Conservation (phyloP, 148 eudicot genomes). For the Dysphania ambrosioides region DNA sequence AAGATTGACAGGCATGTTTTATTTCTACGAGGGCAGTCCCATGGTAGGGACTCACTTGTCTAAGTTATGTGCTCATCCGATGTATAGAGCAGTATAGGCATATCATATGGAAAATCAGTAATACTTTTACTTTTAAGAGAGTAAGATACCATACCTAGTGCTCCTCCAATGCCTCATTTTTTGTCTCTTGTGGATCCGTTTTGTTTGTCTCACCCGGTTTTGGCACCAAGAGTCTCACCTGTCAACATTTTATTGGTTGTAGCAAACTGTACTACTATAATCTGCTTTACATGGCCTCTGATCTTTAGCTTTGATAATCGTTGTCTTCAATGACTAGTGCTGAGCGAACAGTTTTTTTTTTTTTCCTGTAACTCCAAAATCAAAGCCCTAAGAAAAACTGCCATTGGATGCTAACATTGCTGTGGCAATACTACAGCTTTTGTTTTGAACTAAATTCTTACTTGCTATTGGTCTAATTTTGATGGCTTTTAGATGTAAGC, state of each 20-base stretch:
- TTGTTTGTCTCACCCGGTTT: constrained; percentile 1
- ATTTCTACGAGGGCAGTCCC: not conserved
- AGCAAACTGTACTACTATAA: not conserved
- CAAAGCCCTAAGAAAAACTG: not conserved
- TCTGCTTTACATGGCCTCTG: not conserved
- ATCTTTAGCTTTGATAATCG: not conserved
- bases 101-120: not conserved
- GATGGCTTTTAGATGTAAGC: constrained; percentile 49
- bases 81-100: not conserved
- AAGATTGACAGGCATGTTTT: not conserved
- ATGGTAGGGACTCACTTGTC: not conserved
- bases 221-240: not conserved
- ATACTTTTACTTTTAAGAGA: not conserved
- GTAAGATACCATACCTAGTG: not conserved
- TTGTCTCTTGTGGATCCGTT: not conserved
- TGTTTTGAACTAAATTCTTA: not conserved
- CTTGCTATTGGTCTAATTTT: constrained; percentile 1
- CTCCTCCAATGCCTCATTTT: not conserved
- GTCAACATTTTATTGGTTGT: not conserved
- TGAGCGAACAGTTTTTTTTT: not conserved
- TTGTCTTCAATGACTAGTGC: not conserved
- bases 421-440: not conserved
- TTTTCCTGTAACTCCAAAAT: not conserved
- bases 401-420: not conserved
- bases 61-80: not conserved